These are phyloP conservation scores for Suhomyces kunorum DNA, from an alignment of 1,139 yeast genomes.

Conservation along the genomic window DNA sequence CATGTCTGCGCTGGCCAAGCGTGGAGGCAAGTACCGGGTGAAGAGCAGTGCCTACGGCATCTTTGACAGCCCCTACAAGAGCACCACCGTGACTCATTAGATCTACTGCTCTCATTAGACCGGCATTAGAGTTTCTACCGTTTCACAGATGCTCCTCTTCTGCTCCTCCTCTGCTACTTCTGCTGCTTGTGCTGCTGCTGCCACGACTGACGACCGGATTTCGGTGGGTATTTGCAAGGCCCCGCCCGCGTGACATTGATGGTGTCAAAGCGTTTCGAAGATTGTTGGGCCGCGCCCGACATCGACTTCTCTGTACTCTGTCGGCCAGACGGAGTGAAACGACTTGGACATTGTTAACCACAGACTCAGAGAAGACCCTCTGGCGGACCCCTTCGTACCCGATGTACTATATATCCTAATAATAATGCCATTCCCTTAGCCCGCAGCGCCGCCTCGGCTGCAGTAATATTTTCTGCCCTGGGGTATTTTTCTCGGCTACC, in stretches of 20 bases:
- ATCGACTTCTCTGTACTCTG: conserved; percentile 11
- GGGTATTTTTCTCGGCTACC: too few species aligned
- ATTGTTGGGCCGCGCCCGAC: conserved; percentile 11
- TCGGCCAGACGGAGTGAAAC: conserved; percentile 10
- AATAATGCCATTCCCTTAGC: conserved; percentile 1
- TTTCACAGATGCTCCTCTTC: too few species aligned
- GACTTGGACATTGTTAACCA: conserved; percentile 10
- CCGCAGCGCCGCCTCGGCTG: too few species aligned
- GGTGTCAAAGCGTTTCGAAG: conserved; percentile 14
- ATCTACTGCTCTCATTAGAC: too few species aligned
- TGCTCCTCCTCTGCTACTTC: too few species aligned
- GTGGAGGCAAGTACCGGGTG: conserved; percentile 23
- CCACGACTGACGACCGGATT: not conserved
- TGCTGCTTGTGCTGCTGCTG: too few species aligned
- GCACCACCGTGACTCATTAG: too few species aligned
- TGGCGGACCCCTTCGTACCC: conserved; percentile 5
- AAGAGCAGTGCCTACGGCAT: conserved; percentile 22
- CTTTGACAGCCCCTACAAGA: too few species aligned
- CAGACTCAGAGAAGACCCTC: conserved; percentile 6
- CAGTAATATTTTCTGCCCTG: too few species aligned
- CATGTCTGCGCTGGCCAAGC: conserved; percentile 10
- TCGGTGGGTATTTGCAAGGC: conserved; percentile 8
- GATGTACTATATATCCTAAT: conserved; percentile 1
- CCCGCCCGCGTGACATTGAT: conserved; percentile 10
- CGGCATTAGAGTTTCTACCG: too few species aligned